Percentiles rank a stretch among this genome's conserved stretches.
phyloP scores from a whole-genome alignment of 495 filamentous ascomycete species.

The Rhizodiscina lignyota region DNA sequence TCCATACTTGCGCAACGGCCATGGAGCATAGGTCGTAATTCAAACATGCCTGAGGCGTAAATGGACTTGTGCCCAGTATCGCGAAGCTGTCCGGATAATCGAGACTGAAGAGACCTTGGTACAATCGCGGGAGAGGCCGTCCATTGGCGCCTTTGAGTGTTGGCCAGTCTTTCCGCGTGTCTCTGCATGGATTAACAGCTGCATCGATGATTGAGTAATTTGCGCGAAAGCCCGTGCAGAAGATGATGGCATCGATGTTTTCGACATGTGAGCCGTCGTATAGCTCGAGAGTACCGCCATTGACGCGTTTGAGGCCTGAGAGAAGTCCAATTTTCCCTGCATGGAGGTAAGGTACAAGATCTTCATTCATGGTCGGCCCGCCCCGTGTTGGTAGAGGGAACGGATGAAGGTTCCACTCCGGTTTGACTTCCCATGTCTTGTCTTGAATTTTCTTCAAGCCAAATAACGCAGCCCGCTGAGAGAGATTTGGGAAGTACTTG shows the following conservation, averaged over 20 bases:
- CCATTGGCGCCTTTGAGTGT: constrained; percentile 1
- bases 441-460: neutral
- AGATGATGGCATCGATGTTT: constrained; percentile 7
- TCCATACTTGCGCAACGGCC: constrained; percentile 10
- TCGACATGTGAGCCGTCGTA: constrained; percentile 4
- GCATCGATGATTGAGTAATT: constrained; percentile 2
- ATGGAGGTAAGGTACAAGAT: constrained; percentile 1
- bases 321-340: constrained; percentile 1
- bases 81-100: constrained; percentile 4
- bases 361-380: neutral
- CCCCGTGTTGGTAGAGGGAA: neutral
- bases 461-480: neutral
- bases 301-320: constrained; percentile 1
- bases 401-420: neutral
- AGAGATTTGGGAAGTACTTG: neutral
- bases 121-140: constrained; percentile 3
- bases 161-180: constrained; percentile 1
- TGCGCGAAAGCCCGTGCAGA: constrained; percentile 6
- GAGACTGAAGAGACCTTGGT: constrained; percentile 5
- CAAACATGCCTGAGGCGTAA: constrained; percentile 3
- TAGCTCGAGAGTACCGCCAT: constrained; percentile 1
- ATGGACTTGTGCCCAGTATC: constrained; percentile 3
- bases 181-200: constrained; percentile 2
- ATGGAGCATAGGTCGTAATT: constrained; percentile 5
- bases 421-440: neutral